phyloP scores from a whole-genome alignment of 257 asterid genomes.

The Plantago major region DNA sequence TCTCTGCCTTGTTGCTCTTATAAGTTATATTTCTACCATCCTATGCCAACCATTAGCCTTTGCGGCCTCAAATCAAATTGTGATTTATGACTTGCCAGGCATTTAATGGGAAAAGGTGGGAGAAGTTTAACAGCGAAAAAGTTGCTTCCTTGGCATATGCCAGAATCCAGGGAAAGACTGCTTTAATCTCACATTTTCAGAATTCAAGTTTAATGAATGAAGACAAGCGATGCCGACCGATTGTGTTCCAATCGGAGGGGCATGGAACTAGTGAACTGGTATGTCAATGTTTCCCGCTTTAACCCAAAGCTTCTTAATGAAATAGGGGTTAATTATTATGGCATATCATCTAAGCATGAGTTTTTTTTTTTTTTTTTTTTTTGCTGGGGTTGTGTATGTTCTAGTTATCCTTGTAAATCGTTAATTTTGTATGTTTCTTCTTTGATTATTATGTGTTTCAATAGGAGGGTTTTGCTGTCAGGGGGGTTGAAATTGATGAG shows the following conservation, averaged over 20 bases:
- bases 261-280: constrained; percentile 65
- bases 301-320: not conserved
- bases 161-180: constrained; percentile 80
- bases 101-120: constrained; percentile 96
- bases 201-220: constrained; percentile 96
- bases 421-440: no score
- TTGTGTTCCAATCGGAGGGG: constrained; percentile 74
- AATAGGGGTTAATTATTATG: not conserved
- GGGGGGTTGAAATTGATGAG: no score
- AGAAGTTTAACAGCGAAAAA: constrained; percentile 87
- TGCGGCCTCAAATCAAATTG: not conserved
- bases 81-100: constrained; percentile 34
- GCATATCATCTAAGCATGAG: not conserved
- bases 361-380: no score
- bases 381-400: not conserved
- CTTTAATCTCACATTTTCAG: constrained; percentile 82
- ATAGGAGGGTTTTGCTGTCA: no score
- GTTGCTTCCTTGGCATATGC: constrained; percentile 93
- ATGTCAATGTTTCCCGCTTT: constrained; percentile 8
- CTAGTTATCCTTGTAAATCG: no score
- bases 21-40: no score
- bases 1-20: no score
- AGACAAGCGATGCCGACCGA: constrained; percentile 90
- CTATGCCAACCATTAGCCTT: no score
- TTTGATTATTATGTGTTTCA: no score